Evolutionary conservation across 208 protist species (phyloP), one percentile per base, ranked within the genome.

Genomic region (Acanthamoeba healyi): DNA sequence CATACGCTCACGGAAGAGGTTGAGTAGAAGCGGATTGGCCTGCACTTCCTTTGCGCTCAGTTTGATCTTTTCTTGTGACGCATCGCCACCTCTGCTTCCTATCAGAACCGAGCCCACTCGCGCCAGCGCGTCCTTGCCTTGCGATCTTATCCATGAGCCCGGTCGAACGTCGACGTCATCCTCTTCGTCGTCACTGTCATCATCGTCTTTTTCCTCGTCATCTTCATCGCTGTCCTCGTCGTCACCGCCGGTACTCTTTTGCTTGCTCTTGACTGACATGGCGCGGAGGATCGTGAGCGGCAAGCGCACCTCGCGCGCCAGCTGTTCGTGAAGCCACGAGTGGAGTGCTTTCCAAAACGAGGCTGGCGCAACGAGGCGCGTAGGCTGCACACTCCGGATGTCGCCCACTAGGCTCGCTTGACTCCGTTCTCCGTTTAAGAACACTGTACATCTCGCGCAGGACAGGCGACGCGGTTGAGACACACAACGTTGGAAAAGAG

Each of bases 301-400:
- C 19, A 79, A 36, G 36, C 22, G 5, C 34, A 79, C 70, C 70
- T 79, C 70, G 70, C 36, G 70, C 22, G 32, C 70, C 32, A 79
- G 40, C 22, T 79, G 70, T 46, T 79, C 70, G 40, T 79, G 70
- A 5, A 79, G 24, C 32, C 36, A 40, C 2, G 36, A 7, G 26
- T 79, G 70, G 22, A 79, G 70, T 10, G 70, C 70, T 36, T 79
- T 79, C 70, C 70, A 79, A 24, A 79, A 79, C 34, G 70, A 79
- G 40, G 70, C 70, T 36, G 70, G 70, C 22, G 70, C 29, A 14
- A 19, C 70, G 32, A 79, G 40, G 36, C 9, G 70, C 17, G 70
- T 79, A 7, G 70, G 70, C 36, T 79, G 70, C 40, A 79, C 70
- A 36, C 70, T 79, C 70, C 36, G 19, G 22, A 79, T 24, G 70